These are phyloP conservation scores for Trapa incisa DNA, from an alignment of 345 rosid species.

Conservation along the genomic window DNA sequence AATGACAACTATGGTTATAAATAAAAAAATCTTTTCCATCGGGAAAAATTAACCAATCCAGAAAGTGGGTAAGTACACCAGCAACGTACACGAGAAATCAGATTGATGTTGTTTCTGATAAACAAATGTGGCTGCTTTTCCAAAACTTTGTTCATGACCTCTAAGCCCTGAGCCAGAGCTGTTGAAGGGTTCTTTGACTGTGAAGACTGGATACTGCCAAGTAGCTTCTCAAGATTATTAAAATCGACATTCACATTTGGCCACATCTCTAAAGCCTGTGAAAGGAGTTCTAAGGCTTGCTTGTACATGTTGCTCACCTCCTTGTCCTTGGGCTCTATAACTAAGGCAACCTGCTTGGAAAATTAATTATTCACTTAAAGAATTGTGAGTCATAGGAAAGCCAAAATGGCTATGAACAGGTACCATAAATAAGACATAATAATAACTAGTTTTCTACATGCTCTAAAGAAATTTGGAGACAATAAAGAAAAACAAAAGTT, in stretches of 20 bases:
- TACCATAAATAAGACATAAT: background rate
- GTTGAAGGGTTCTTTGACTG: slow-evolving; percentile 95
- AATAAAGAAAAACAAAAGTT: background rate
- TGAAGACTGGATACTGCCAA: slow-evolving; percentile 78
- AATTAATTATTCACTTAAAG: background rate
- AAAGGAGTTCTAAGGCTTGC: slow-evolving; percentile 87
- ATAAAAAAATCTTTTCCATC: slow-evolving; percentile 4
- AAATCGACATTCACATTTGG: slow-evolving; percentile 95
- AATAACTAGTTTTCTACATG: background rate
- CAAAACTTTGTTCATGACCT: slow-evolving; percentile 95
- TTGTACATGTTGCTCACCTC: slow-evolving; percentile 84
- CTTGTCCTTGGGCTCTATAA: slow-evolving; percentile 98
- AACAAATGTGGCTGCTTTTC: slow-evolving; percentile 95
- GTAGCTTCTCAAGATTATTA: slow-evolving; percentile 84
- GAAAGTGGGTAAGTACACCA: background rate
- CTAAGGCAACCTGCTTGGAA: slow-evolving; percentile 80
- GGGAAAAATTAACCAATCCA: slow-evolving; percentile 1
- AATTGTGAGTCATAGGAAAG: background rate
- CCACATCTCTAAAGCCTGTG: slow-evolving; percentile 97
- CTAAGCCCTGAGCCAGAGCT: slow-evolving; percentile 96
- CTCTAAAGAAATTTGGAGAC: background rate
- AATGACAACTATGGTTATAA: too few relatives aligned
- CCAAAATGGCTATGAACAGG: background rate
- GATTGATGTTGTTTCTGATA: slow-evolving; percentile 79
- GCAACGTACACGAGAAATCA: slow-evolving; percentile 71